A percentile compares a stretch with the other conserved stretches of the same genome.
These are phyloP conservation scores for Fagopyrum esculentum DNA, from an alignment of 148 eudicot genomes.

Conservation along the genomic window DNA sequence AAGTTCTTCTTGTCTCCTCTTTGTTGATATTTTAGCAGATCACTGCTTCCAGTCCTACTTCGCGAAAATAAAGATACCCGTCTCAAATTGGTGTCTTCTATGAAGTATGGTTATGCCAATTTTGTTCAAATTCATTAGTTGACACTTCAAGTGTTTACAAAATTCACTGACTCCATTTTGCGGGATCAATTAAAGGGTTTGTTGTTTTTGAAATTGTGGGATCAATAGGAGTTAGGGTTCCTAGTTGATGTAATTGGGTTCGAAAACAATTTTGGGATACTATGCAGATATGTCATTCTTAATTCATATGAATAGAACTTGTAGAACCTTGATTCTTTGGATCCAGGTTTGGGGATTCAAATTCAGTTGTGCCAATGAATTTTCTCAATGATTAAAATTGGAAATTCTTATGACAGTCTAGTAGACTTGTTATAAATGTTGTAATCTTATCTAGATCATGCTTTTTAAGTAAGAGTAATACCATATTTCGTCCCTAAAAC, in stretches of 20 bases:
- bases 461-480: not conserved
- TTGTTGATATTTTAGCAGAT: conserved; percentile 33
- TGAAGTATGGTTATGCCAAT: conserved; percentile 22
- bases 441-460: not conserved
- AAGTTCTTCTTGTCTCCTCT: not conserved
- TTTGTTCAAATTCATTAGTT: not conserved
- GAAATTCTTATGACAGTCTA: not conserved
- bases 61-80: conserved; percentile 38
- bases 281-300: not conserved
- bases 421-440: not conserved
- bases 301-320: not conserved
- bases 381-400: not conserved
- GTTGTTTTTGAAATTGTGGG: not conserved
- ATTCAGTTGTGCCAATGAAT: not conserved
- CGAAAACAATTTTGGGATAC: not conserved
- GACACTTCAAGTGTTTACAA: not conserved
- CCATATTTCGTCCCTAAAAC: not conserved
- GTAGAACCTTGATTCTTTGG: not conserved
- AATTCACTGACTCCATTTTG: not conserved
- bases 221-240: not conserved
- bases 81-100: conserved; percentile 29
- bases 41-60: conserved; percentile 35
- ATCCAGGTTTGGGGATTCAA: not conserved
- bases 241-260: conserved; percentile 2
- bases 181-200: not conserved